Evolutionary conservation across 129 eudicot species (phyloP).

Genomic region (Glebionis coronaria): DNA sequence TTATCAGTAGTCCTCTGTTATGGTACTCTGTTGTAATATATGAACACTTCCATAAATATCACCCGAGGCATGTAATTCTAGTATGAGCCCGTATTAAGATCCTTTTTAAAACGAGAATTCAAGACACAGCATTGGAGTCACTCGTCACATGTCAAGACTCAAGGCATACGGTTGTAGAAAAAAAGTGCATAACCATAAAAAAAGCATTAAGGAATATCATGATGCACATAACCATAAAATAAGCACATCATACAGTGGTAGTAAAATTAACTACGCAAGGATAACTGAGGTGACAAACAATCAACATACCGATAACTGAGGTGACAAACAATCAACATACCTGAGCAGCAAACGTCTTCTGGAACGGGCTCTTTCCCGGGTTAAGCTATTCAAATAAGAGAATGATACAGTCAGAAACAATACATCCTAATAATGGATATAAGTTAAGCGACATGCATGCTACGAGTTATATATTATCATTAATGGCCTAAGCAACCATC

Average conservation of each 20-base stretch:
- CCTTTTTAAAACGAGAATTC: background rate
- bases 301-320: background rate
- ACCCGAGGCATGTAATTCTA: background rate
- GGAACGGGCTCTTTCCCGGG: slow-evolving; percentile 87
- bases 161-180: background rate
- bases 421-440: slow-evolving; percentile 12
- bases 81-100: background rate
- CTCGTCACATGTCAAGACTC: background rate
- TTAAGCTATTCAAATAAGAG: slow-evolving; percentile 52
- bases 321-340: slow-evolving; percentile 34
- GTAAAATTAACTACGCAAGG: background rate
- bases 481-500: slow-evolving; percentile 1
- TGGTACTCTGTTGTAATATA: background rate
- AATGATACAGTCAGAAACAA: slow-evolving; percentile 11
- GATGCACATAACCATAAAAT: background rate
- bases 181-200: too few species aligned
- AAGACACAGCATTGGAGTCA: too few species aligned
- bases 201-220: background rate
- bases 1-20: slow-evolving; percentile 6
- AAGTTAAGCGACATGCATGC: background rate
- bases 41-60: slow-evolving; percentile 14
- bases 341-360: slow-evolving; percentile 90
- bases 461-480: background rate
- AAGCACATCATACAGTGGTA: background rate
- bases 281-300: too few species aligned